phyloP scores from a whole-genome alignment of 1,284 basidiomycete genomes.

The Malassezia arunalokei region DNA sequence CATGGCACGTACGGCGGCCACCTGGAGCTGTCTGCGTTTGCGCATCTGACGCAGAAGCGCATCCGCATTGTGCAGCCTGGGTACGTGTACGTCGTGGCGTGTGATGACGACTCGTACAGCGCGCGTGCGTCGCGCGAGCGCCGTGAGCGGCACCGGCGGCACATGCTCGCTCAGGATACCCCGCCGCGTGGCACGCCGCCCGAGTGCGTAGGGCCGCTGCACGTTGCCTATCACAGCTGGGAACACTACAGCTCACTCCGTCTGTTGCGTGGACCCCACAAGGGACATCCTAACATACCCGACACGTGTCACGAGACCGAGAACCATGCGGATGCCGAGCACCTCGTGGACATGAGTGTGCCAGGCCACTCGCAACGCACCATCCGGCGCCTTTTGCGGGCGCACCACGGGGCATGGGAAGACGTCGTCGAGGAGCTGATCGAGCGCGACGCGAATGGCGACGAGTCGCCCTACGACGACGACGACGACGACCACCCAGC shows the following conservation, averaged over 20 bases:
- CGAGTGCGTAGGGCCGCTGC: constrained; percentile 36
- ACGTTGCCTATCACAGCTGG: constrained; percentile 58
- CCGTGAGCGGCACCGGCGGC: constrained; percentile 23
- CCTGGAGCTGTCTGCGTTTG: constrained; percentile 76
- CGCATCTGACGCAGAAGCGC: constrained; percentile 62
- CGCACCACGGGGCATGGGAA: constrained; percentile 25
- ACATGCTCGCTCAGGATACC: constrained; percentile 9
- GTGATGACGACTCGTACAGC: constrained; percentile 44
- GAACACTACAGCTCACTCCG: constrained; percentile 87
- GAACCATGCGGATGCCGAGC: constrained; percentile 16
- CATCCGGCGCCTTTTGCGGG: constrained; percentile 19
- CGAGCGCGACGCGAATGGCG: constrained; percentile 16
- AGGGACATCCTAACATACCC: constrained; percentile 59
- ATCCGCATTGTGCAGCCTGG: constrained; percentile 86
- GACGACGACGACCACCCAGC: too few relatives aligned
- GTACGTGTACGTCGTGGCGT: constrained; percentile 40
- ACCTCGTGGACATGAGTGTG: constrained; percentile 29
- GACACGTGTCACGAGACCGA: constrained; percentile 47
- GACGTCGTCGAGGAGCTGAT: constrained; percentile 25
- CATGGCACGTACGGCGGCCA: constrained; percentile 78
- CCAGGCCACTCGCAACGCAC: constrained; percentile 19
- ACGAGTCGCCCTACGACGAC: neutral
- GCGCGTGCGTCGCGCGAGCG: constrained; percentile 20
- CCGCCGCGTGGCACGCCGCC: neutral
- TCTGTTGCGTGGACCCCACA: constrained; percentile 69